Percentiles rank a stretch among this genome's conserved stretches.
Evolutionary conservation across 2,329 filamentous ascomycete species (phyloP).

Genomic region (Thielaviopsis musarum): DNA sequence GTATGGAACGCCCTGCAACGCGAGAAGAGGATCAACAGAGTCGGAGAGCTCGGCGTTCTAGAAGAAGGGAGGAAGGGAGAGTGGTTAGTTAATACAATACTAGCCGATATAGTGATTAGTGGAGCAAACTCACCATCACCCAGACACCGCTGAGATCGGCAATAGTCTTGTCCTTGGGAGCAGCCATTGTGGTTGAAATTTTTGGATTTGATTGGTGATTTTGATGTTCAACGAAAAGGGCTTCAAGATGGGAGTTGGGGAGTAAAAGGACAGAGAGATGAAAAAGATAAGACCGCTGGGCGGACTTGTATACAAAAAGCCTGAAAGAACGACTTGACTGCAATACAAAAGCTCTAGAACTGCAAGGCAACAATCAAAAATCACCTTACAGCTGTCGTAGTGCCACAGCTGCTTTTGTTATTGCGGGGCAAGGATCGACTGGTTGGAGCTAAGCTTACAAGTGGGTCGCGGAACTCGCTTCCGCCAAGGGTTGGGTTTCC

Average conservation of each 20-base stretch:
- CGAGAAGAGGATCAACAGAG: slow-evolving; percentile 48
- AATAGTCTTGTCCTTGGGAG: slow-evolving; percentile 48
- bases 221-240: not conserved
- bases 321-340: not conserved
- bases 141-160: slow-evolving; percentile 54
- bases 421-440: no score
- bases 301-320: no score
- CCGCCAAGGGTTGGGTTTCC: not conserved
- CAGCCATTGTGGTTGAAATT: slow-evolving; percentile 42
- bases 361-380: no score
- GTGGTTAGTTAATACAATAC: slow-evolving; percentile 3
- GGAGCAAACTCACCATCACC: slow-evolving; percentile 38
- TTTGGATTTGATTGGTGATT: slow-evolving; percentile 2
- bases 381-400: no score
- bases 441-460: not conserved
- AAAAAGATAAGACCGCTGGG: not conserved
- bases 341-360: not conserved
- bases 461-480: not conserved
- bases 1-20: slow-evolving; percentile 57
- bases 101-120: not conserved
- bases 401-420: no score
- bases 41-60: slow-evolving; percentile 65
- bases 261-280: not conserved
- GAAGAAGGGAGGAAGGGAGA: not conserved
- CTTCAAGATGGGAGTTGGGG: slow-evolving; percentile 1